Percentiles rank a stretch among this genome's conserved stretches.
These are phyloP conservation scores for Ophiostoma pallidulum DNA, from an alignment of 2,329 filamentous ascomycete species.

Conservation along the genomic window DNA sequence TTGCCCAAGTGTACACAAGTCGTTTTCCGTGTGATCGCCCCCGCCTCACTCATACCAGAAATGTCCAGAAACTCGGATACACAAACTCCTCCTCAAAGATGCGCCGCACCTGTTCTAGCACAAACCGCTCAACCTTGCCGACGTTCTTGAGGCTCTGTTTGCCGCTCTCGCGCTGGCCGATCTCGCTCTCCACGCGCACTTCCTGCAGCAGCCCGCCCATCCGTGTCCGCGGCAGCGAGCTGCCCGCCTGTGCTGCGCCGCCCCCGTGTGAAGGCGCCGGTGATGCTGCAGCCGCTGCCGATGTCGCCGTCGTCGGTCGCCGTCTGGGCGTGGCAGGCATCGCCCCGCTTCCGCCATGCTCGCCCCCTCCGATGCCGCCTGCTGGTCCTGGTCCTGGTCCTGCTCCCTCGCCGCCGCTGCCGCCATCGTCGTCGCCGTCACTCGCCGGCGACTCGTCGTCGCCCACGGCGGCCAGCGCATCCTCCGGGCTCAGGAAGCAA, in stretches of 20 bases:
- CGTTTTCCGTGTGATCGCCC: not conserved
- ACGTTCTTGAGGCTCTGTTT: slow-evolving; percentile 98
- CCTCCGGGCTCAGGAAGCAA: slow-evolving; percentile 87
- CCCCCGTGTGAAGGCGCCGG: too few species aligned
- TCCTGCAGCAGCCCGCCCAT: slow-evolving; percentile 79
- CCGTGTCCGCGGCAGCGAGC: slow-evolving; percentile 18
- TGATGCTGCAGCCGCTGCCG: slow-evolving; percentile 18
- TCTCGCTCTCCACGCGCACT: slow-evolving; percentile 94
- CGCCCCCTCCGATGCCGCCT: too few species aligned
- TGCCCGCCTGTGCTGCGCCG: too few species aligned
- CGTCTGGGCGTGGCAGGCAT: not conserved
- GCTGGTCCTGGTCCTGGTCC: too few species aligned
- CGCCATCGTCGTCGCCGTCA: slow-evolving; percentile 18
- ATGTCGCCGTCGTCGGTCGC: slow-evolving; percentile 17
- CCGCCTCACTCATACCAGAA: slow-evolving; percentile 56
- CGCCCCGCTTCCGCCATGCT: too few species aligned
- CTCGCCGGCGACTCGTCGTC: slow-evolving; percentile 32
- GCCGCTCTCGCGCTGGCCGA: slow-evolving; percentile 80
- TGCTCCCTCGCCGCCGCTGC: not conserved
- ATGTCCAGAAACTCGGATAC: slow-evolving; percentile 97
- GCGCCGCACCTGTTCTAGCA: slow-evolving; percentile 87
- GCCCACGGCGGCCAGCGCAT: slow-evolving; percentile 65
- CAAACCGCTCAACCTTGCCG: slow-evolving; percentile 95
- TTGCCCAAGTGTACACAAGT: too few species aligned
- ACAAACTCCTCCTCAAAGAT: slow-evolving; percentile 99